Percentiles rank a stretch among this genome's conserved stretches.
Conservation (phyloP, 2,329 filamentous ascomycete genomes). For the Aspergillus alliaceus region DNA sequence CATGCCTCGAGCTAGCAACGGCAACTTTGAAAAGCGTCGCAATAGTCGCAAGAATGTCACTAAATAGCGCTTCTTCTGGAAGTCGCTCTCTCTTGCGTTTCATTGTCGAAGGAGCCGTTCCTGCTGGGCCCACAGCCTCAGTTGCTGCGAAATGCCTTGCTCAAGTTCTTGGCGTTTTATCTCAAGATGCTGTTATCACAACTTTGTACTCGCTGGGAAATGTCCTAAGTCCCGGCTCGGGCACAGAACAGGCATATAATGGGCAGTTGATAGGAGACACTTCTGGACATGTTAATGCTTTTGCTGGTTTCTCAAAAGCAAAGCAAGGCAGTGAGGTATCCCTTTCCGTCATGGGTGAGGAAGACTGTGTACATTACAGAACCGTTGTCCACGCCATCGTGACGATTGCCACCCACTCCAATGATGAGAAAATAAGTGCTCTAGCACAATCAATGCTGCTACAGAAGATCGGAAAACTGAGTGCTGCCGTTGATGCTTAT, state of each 20-base stretch:
- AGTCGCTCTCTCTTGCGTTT: constrained; percentile 80
- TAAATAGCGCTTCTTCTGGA: constrained; percentile 70
- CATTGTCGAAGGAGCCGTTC: constrained; percentile 74
- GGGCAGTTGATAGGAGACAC: constrained; percentile 28
- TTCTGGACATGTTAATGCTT: constrained; percentile 52
- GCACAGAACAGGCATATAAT: constrained; percentile 47
- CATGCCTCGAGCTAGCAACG: constrained; percentile 72
- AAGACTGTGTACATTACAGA: constrained; percentile 75
- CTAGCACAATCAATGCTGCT: constrained; percentile 92
- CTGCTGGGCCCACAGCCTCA: constrained; percentile 66
- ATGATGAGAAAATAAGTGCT: constrained; percentile 89
- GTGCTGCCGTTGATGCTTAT: constrained; percentile 73
- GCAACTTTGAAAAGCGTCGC: constrained; percentile 80
- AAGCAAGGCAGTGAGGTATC: constrained; percentile 60
- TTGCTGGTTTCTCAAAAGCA: constrained; percentile 35
- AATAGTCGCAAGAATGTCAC: constrained; percentile 73
- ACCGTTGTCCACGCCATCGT: constrained; percentile 96
- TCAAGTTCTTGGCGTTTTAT: constrained; percentile 75
- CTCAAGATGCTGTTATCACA: constrained; percentile 90
- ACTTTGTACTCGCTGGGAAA: constrained; percentile 97
- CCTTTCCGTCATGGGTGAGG: constrained; percentile 70
- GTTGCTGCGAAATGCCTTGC: constrained; percentile 84
- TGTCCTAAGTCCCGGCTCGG: constrained; percentile 73
- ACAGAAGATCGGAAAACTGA: constrained; percentile 92
- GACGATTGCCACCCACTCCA: constrained; percentile 76